Evolutionary conservation across 2,329 filamentous ascomycete genomes (phyloP).

Genomic region (Zymoseptoria brevis): DNA sequence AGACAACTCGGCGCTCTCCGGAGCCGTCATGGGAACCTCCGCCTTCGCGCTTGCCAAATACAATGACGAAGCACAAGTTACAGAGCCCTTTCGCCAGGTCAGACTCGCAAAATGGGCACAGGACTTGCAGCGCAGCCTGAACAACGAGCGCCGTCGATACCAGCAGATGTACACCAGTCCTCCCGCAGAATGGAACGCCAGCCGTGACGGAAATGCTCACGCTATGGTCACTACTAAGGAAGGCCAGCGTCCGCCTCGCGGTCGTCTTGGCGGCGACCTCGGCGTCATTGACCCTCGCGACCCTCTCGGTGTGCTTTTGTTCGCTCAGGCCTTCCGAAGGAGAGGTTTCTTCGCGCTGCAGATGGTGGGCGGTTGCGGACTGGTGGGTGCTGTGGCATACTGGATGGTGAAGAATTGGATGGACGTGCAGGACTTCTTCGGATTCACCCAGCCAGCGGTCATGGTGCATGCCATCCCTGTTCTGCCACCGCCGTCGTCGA

Average conservation of each 20-base stretch:
- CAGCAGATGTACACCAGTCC: slow-evolving; percentile 51
- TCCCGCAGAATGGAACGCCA: slow-evolving; percentile 53
- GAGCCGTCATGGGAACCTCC: slow-evolving; percentile 8
- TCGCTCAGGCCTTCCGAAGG: slow-evolving; percentile 51
- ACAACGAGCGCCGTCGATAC: slow-evolving; percentile 63
- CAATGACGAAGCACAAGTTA: slow-evolving; percentile 44
- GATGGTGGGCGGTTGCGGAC: slow-evolving; percentile 63
- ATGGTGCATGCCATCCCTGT: slow-evolving; percentile 10
- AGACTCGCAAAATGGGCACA: slow-evolving; percentile 73
- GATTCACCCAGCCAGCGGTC: slow-evolving; percentile 7
- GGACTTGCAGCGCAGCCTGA: slow-evolving; percentile 67
- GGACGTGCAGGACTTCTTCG: slow-evolving; percentile 24
- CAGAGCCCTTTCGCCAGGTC: slow-evolving; percentile 58
- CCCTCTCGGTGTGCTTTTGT: slow-evolving; percentile 67
- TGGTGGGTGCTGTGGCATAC: slow-evolving; percentile 58
- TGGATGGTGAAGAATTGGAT: slow-evolving; percentile 31
- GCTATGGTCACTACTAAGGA: slow-evolving; percentile 18
- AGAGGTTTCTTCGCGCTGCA: slow-evolving; percentile 63
- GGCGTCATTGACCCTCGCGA: slow-evolving; percentile 53
- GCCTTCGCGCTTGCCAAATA: slow-evolving; percentile 49
- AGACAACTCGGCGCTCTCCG: slow-evolving; percentile 12
- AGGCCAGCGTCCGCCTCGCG: slow-evolving; percentile 24
- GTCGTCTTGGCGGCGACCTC: slow-evolving; percentile 30
- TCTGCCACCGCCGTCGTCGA: slow-evolving; percentile 5
- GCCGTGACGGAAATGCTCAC: slow-evolving; percentile 34